Evolutionary conservation across 768 basidiomycete genomes (phyloP).

Genomic region (Pulveroboletus sp.): DNA sequence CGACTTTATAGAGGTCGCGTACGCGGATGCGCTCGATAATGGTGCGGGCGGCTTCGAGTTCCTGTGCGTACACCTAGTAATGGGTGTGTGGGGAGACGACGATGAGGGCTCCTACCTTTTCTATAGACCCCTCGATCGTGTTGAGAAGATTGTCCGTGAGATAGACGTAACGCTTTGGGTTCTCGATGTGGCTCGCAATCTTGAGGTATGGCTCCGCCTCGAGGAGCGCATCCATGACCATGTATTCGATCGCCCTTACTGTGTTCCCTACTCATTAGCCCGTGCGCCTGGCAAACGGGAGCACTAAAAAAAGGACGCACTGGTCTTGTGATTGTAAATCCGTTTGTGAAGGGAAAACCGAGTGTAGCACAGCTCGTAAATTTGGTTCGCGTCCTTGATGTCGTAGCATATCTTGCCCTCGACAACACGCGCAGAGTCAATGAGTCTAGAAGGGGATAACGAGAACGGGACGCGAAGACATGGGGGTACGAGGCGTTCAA

Average conservation of each 20-base stretch:
- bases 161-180: constrained; percentile 56
- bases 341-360: constrained; percentile 79
- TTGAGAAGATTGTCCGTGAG: constrained; percentile 67
- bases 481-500: neutral
- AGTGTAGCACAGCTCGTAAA: constrained; percentile 69
- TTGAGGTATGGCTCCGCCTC: constrained; percentile 61
- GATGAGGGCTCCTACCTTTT: constrained; percentile 12
- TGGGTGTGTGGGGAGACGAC: no score
- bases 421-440: constrained; percentile 71
- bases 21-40: constrained; percentile 58
- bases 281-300: neutral
- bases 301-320: neutral
- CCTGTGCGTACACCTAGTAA: constrained; percentile 34
- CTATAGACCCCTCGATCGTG: constrained; percentile 51
- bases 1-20: constrained; percentile 65
- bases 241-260: constrained; percentile 78
- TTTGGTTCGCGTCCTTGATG: constrained; percentile 73
- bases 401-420: constrained; percentile 74
- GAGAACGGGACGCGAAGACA: neutral
- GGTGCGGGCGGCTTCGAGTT: constrained; percentile 50
- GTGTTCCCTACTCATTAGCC: neutral
- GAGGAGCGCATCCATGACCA: constrained; percentile 78
- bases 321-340: constrained; percentile 79
- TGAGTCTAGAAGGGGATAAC: constrained; percentile 42
- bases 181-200: constrained; percentile 50